A percentile compares a stretch with the other conserved stretches of the same genome.
Evolutionary conservation across 345 rosid genomes (phyloP).

Genomic region (Gossypium herbaceum): DNA sequence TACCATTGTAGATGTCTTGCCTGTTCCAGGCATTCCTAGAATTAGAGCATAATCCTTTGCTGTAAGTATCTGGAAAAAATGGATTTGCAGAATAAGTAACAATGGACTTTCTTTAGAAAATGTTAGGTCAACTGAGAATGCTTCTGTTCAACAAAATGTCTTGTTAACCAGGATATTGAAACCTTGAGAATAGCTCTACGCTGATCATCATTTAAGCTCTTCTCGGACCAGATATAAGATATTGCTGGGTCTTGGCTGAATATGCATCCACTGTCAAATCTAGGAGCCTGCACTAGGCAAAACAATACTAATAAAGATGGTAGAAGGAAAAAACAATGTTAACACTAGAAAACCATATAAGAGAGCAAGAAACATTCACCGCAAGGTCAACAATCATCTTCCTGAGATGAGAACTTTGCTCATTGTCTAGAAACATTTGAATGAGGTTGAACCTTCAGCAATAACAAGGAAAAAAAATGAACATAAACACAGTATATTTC

Average conservation of each 20-base stretch:
- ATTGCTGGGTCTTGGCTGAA: slow-evolving; percentile 96
- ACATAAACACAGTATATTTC: slow-evolving; percentile 1
- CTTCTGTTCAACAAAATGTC: neutral
- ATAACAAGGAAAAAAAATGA: slow-evolving; percentile 18
- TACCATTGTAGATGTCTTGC: slow-evolving; percentile 96
- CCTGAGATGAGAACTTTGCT: slow-evolving; percentile 63
- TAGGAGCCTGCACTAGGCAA: slow-evolving; percentile 59
- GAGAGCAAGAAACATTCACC: slow-evolving; percentile 43
- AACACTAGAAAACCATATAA: slow-evolving; percentile 15
- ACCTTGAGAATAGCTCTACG: slow-evolving; percentile 98
- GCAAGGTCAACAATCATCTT: slow-evolving; percentile 85
- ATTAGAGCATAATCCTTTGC: slow-evolving; percentile 92
- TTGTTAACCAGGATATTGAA: slow-evolving; percentile 3
- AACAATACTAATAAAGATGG: neutral
- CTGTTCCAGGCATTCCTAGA: slow-evolving; percentile 99
- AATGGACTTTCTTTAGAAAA: neutral
- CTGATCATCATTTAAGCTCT: slow-evolving; percentile 86
- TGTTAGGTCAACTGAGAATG: neutral
- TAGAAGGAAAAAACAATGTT: neutral
- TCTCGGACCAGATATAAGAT: slow-evolving; percentile 88
- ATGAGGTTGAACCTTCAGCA: slow-evolving; percentile 79
- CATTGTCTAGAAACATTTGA: slow-evolving; percentile 68
- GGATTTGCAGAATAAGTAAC: slow-evolving; percentile 20
- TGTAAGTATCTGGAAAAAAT: slow-evolving; percentile 69
- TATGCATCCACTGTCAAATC: slow-evolving; percentile 86